Evolutionary conservation across 176 grass and related monocot genomes (phyloP).

Genomic region (Lolium perenne): DNA sequence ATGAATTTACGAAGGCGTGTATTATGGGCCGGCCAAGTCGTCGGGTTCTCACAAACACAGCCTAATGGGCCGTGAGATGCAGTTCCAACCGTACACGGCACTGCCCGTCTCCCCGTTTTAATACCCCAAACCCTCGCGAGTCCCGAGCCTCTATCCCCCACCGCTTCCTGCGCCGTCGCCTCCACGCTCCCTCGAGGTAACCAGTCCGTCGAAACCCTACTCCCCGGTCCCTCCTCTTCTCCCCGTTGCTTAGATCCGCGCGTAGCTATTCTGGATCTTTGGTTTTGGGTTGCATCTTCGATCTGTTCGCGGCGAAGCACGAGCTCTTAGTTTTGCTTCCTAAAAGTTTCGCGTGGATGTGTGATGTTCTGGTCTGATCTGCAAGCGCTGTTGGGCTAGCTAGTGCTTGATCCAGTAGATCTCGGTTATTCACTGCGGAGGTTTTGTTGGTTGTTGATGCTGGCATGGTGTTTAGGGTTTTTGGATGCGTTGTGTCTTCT

Average conservation of each 20-base stretch:
- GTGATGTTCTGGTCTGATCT: background rate
- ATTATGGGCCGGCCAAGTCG: background rate
- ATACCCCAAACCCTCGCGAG: conserved; percentile 3
- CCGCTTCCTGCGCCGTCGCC: conserved; percentile 6
- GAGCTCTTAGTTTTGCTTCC: background rate
- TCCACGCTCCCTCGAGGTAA: conserved; percentile 7
- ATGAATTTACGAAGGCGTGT: too few species aligned
- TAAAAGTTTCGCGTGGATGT: too few species aligned
- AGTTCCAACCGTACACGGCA: background rate
- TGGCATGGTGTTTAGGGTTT: background rate
- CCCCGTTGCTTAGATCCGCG: background rate
- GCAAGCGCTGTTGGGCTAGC: background rate
- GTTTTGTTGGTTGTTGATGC: background rate
- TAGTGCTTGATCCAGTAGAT: background rate
- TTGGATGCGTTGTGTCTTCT: background rate
- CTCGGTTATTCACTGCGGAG: background rate
- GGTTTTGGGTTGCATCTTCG: background rate
- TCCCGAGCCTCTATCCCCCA: background rate
- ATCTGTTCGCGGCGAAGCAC: background rate
- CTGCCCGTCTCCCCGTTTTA: background rate
- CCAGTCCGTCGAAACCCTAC: background rate
- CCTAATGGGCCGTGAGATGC: background rate
- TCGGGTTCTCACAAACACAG: background rate
- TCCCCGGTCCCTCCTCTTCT: too few species aligned
- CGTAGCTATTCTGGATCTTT: background rate